Percentiles rank a stretch among this genome's conserved stretches.
Conservation (phyloP, 306 rosid genomes). For the Fagus sylvatica region DNA sequence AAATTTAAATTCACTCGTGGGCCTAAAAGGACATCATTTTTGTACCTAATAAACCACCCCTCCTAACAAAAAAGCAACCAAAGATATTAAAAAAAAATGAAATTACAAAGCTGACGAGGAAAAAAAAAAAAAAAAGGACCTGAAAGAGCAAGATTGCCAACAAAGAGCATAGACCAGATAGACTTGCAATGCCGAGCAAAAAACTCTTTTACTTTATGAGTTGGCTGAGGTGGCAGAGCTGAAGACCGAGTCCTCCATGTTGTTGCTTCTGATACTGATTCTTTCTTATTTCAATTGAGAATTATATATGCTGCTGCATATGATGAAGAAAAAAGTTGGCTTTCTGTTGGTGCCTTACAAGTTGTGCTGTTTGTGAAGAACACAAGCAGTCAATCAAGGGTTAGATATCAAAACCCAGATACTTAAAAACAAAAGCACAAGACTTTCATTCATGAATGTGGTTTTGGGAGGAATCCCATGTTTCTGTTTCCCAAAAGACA, state of each 20-base stretch:
- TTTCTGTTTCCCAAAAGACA: not conserved
- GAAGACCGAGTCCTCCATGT: constrained; percentile 43
- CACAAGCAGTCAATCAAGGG: not conserved
- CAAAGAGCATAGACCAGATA: constrained; percentile 79
- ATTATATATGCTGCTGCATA: constrained; percentile 4
- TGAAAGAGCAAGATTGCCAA: constrained; percentile 84
- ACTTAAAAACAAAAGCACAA: constrained; percentile 15
- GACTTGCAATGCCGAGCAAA: constrained; percentile 79
- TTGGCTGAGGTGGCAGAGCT: constrained; percentile 48
- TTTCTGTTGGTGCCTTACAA: constrained; percentile 50
- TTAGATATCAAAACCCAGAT: constrained; percentile 19
- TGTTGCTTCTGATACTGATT: constrained; percentile 1
- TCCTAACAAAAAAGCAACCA: not conserved
- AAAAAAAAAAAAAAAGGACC: constrained; percentile 46
- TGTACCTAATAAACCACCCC: no score
- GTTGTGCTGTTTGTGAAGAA: constrained; percentile 36
- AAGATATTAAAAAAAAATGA: not conserved
- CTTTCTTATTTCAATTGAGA: no score
- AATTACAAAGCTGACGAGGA: not conserved
- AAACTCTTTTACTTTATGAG: constrained; percentile 60
- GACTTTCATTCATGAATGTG: not conserved
- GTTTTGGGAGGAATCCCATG: not conserved
- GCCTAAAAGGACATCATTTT: no score
- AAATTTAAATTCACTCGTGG: no score
- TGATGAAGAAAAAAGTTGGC: constrained; percentile 40